These are phyloP conservation scores for Kazachstania taianensis DNA, from an alignment of 805 yeast species.

Conservation along the genomic window DNA sequence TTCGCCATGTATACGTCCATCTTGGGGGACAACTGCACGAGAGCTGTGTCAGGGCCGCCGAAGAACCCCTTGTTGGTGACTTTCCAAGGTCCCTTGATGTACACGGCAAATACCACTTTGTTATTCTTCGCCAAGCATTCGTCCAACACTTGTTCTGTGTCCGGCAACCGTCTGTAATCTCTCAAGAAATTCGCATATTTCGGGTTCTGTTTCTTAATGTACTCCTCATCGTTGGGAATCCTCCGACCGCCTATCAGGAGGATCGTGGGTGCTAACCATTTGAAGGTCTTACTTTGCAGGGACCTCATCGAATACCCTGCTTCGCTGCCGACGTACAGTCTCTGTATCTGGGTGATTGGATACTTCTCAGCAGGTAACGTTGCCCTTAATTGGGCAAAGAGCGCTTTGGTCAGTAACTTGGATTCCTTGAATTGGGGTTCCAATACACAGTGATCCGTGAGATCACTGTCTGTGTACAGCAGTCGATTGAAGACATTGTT, in stretches of 20 bases:
- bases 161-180: slow-evolving; percentile 37
- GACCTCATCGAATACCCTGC: slow-evolving; percentile 81
- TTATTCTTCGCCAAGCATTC: slow-evolving; percentile 15
- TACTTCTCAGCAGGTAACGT: slow-evolving; percentile 28
- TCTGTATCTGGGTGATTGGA: slow-evolving; percentile 24
- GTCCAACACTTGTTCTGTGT: slow-evolving; percentile 19
- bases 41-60: slow-evolving; percentile 49
- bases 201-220: slow-evolving; percentile 18
- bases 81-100: slow-evolving; percentile 66
- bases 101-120: slow-evolving; percentile 53
- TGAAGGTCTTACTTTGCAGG: slow-evolving; percentile 70
- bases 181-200: slow-evolving; percentile 43
- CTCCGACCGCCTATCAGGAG: slow-evolving; percentile 58
- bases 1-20: slow-evolving; percentile 43
- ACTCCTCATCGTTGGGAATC: slow-evolving; percentile 26
- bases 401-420: slow-evolving; percentile 24
- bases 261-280: slow-evolving; percentile 85
- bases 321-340: slow-evolving; percentile 59
- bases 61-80: slow-evolving; percentile 60
- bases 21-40: slow-evolving; percentile 59
- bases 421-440: slow-evolving; percentile 4
- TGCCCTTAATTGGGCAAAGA: slow-evolving; percentile 34
- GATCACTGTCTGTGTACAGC: slow-evolving; percentile 27
- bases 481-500: slow-evolving; percentile 35
- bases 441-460: slow-evolving; percentile 9